Evolutionary conservation across 208 protist species (phyloP), one percentile per base, ranked within the genome.

Genomic region (Trypanosoma melophagium): DNA sequence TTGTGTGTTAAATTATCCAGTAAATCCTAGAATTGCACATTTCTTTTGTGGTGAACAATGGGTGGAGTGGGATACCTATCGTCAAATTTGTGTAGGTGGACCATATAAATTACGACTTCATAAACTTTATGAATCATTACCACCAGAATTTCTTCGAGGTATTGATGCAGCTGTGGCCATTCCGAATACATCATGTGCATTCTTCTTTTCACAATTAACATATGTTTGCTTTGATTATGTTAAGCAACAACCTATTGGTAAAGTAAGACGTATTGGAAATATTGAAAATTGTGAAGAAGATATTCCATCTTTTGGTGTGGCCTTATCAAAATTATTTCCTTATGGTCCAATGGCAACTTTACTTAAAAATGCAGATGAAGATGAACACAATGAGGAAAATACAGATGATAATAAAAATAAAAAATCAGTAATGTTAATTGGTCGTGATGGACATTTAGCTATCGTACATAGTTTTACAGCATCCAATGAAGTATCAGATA

Each of bases 161-260:
- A 69, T 85, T 55, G 79, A 89, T 42, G 71, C 73, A 7, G 83
- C 79, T 9, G 62, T 87, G 3, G 64, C 79, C 8, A 61, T 86
- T 21, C 80, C 80, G 4, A 70, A 67, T 9, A 78, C 85, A 40
- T 61, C 81, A 28, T 76, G 70, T 10, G 78, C 79, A 25, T 71
- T 94, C 25, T 81, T 92, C 65, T 91, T 92, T 62, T 77, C 73
- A 2, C 81, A 86, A 12, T 70, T 69, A 1, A 58, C 62, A 25
- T 94, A 84, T 72, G 45, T 87, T 45, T 57, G 88, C 1, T 90
- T 91, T 54, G 77, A 94, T 61, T 21, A 88, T n/a, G 41, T 21
- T 19, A 42, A 61, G 9, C 40, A 41, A 24, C 10, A 12, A 24
- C 53, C 67, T 49, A 58, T 76, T 49, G 47, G 67, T 63, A n/a